Percentiles rank a stretch among this genome's conserved stretches.
These are phyloP conservation scores for Cladorrhinum sp. DNA, from an alignment of 2,329 filamentous ascomycete genomes.

Conservation along the genomic window DNA sequence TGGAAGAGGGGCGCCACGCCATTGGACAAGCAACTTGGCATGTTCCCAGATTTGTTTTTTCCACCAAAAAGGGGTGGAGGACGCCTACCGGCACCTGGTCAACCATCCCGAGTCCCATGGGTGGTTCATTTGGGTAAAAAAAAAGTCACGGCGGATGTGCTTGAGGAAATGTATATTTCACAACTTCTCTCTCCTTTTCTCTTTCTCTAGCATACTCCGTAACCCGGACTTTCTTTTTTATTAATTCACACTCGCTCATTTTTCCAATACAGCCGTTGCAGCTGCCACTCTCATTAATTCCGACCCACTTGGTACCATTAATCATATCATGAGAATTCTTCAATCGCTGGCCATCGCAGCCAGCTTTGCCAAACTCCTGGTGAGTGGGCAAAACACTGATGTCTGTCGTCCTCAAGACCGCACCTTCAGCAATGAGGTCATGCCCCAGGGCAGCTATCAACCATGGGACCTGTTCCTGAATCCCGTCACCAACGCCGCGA, in stretches of 20 bases:
- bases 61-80: neutral
- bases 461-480: constrained; percentile 18
- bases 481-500: constrained; percentile 7
- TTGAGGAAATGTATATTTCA: neutral
- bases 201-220: neutral
- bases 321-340: constrained; percentile 11
- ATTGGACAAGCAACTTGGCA: neutral
- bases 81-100: neutral
- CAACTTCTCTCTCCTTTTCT: neutral
- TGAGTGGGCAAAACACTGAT: constrained; percentile 9
- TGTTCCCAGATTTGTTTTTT: neutral
- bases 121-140: neutral
- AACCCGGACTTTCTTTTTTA: neutral
- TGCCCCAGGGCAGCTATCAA: constrained; percentile 16
- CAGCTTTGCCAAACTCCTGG: constrained; percentile 13
- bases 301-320: neutral
- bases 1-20: neutral
- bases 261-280: neutral
- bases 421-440: constrained; percentile 20
- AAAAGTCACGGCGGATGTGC: neutral
- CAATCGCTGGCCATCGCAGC: constrained; percentile 14
- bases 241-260: neutral
- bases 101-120: neutral
- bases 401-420: constrained; percentile 16
- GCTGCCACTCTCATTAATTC: neutral